Base-by-base conservation (phyloP, 2,329 filamentous ascomycete species). In the Claviceps humidiphila region DNA sequence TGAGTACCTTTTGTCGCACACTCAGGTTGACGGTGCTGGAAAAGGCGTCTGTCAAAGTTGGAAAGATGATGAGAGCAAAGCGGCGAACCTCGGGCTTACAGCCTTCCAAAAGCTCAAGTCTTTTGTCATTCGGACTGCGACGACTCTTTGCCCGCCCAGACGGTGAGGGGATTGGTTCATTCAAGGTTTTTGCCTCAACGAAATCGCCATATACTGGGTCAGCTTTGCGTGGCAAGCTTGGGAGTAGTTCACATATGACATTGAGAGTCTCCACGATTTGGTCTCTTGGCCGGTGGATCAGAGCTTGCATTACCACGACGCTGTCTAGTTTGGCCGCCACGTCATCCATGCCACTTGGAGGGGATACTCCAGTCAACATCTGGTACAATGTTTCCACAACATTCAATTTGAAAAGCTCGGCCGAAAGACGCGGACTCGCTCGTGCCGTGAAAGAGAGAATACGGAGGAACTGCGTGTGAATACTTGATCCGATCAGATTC, bases 371-470 rank as follows among this genome's bases (percentile, higher is more conserved):
- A 0, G 93, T 97, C 49, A 98, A 71, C 43, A 98, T 97, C 67
- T 98, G 93, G 64, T 97, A 98, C 2, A 98, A 74, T 0, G 93
- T 98, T 68, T 97, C 93, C 26, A 98, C 93, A 51, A 98, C 86
- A 59, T 96, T 91, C 78, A 97, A 87, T 69, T 91, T 95, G 66
- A 98, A 84, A 13, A 98, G 76, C 61, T 96, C 91, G 2, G 87
- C 85, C 4, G 93, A 95, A 22, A 96, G 74, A 14, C 78, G 79
- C 17, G 93, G 89, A 63, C 93, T 97, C 2, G 89, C 88, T 58
- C 87, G 87, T 42, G 91, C 89, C 4, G 87, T 90, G 59, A 95
- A 94, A 5, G 90, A 87, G 52, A 98, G 73, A 6, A 97, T 89
- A 38, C 91, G 84, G 22, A 98, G 76, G 63, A 98, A 97, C 63